Evolutionary conservation across 2,329 filamentous ascomycete genomes (phyloP).

Genomic region (Monilinia polystroma): DNA sequence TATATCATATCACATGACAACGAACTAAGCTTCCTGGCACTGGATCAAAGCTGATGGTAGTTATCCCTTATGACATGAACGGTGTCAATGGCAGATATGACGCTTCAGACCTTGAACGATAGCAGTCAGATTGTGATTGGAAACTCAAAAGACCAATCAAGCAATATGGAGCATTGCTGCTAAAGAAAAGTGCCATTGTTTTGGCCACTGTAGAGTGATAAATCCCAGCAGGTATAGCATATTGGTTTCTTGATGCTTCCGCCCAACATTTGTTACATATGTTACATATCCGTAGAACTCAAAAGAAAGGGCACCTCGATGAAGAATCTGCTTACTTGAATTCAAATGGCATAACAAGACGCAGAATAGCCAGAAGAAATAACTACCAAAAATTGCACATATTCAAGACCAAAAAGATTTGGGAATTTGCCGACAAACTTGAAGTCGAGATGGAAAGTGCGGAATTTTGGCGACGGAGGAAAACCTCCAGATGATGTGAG

Average conservation of each 20-base stretch:
- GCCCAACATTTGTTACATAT: neutral
- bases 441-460: neutral
- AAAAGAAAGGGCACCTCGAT: neutral
- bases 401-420: neutral
- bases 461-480: neutral
- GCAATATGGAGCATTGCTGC: too few relatives aligned
- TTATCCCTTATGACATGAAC: too few relatives aligned
- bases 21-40: too few relatives aligned
- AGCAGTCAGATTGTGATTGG: too few relatives aligned
- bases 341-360: neutral
- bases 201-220: too few relatives aligned
- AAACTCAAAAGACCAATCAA: too few relatives aligned
- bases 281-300: neutral
- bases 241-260: neutral
- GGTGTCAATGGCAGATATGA: too few relatives aligned
- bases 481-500: neutral
- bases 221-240: too few relatives aligned
- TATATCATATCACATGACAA: too few relatives aligned
- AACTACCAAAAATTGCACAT: neutral
- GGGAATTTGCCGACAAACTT: neutral
- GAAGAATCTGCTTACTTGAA: neutral
- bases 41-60: too few relatives aligned
- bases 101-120: too few relatives aligned
- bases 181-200: too few relatives aligned
- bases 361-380: neutral